Evolutionary conservation across 2,329 filamentous ascomycete species (phyloP).

Genomic region (Pseudocercospora vitis): DNA sequence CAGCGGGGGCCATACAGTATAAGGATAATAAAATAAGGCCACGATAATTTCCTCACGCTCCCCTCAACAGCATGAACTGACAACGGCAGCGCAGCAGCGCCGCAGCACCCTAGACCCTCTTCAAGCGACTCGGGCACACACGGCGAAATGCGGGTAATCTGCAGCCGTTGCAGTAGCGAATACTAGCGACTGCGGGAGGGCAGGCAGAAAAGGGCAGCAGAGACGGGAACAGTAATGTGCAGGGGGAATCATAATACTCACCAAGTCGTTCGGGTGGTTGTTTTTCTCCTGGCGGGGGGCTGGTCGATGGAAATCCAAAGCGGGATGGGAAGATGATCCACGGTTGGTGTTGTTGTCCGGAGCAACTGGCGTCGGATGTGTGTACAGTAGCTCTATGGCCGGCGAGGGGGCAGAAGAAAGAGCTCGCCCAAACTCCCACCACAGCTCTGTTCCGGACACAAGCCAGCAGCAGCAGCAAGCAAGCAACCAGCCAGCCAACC

Average conservation of each 20-base stretch:
- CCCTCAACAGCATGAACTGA: not conserved
- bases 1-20: too few species aligned
- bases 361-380: not conserved
- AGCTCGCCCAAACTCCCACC: too few species aligned
- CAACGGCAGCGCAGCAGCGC: not conserved
- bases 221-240: not conserved
- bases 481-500: not conserved
- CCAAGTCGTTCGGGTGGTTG: not conserved
- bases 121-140: not conserved
- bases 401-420: too few species aligned
- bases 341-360: not conserved
- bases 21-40: not conserved
- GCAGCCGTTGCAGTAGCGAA: not conserved
- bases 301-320: too few species aligned
- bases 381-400: too few species aligned
- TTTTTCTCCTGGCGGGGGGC: too few species aligned
- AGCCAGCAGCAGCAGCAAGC: not conserved
- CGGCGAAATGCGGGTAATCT: conserved; percentile 4
- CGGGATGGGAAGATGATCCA: not conserved
- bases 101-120: not conserved
- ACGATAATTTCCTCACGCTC: not conserved
- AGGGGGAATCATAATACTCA: conserved; percentile 5
- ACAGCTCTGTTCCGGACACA: too few species aligned
- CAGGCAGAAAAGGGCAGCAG: conserved; percentile 1
- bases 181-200: not conserved